Percentiles rank a stretch among this genome's conserved stretches.
phyloP scores from a whole-genome alignment of 2,329 filamentous ascomycete species.

The Hymenoscyphus repandus region DNA sequence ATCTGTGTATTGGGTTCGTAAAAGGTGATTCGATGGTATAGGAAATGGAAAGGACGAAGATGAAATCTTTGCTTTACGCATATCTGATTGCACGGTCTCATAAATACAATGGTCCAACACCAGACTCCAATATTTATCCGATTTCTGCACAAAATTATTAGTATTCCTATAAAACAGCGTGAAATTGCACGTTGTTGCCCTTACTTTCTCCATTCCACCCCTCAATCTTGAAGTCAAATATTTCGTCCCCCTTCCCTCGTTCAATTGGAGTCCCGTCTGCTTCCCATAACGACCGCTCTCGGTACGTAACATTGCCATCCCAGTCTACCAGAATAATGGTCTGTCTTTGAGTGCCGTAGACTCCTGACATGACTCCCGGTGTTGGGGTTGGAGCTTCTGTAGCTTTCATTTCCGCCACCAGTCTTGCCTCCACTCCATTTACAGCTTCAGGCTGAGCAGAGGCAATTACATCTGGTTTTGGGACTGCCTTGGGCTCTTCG shows the following conservation, averaged over 20 bases:
- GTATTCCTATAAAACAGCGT: constrained; percentile 20
- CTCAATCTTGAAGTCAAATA: constrained; percentile 51
- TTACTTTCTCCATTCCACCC: constrained; percentile 34
- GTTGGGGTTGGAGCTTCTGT: constrained; percentile 33
- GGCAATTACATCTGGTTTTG: constrained; percentile 31
- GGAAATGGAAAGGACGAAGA: neutral
- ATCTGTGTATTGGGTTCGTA: no score
- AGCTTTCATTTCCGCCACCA: constrained; percentile 29
- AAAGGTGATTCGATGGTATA: neutral
- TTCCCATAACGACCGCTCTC: constrained; percentile 57
- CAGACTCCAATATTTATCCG: neutral
- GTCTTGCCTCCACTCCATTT: constrained; percentile 25
- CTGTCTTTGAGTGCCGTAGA: constrained; percentile 62
- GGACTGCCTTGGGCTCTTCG: constrained; percentile 25
- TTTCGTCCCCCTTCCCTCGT: constrained; percentile 50
- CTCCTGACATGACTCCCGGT: constrained; percentile 47
- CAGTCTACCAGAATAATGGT: constrained; percentile 58
- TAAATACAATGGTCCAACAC: neutral
- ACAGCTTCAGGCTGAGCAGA: constrained; percentile 19
- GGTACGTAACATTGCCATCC: constrained; percentile 55
- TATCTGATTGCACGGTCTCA: neutral
- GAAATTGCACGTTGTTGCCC: constrained; percentile 18
- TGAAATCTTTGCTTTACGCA: neutral
- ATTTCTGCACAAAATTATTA: constrained; percentile 3
- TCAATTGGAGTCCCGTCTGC: constrained; percentile 48